Percentiles rank a stretch among this genome's conserved stretches.
Evolutionary conservation across 1,284 basidiomycete species (phyloP).

Genomic region (Cutaneotrichosporon sp.): DNA sequence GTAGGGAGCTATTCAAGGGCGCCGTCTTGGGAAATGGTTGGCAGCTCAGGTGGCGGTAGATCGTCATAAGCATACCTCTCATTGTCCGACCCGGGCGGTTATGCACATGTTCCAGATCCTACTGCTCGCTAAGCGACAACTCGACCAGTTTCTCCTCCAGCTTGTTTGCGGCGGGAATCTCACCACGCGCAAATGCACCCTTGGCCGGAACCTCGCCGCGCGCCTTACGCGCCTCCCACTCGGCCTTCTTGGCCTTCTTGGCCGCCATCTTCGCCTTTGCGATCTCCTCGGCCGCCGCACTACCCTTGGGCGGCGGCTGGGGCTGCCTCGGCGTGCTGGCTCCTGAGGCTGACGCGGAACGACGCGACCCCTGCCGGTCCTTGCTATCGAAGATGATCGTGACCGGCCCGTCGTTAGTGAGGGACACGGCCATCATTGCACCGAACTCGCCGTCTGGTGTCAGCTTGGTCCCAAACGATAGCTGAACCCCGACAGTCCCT

Average conservation of each 20-base stretch:
- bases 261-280: slow-evolving; percentile 23
- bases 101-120: neutral
- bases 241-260: slow-evolving; percentile 23
- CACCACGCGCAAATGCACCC: neutral
- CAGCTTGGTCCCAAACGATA: slow-evolving; percentile 7
- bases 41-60: no score
- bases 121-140: neutral
- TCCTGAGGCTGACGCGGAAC: slow-evolving; percentile 7
- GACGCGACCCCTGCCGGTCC: slow-evolving; percentile 17
- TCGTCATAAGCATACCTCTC: no score
- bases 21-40: no score
- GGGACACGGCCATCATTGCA: slow-evolving; percentile 85
- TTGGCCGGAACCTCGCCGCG: slow-evolving; percentile 11
- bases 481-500: neutral
- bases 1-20: no score
- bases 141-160: neutral
- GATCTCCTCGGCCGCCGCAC: slow-evolving; percentile 15
- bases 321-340: slow-evolving; percentile 16
- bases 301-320: slow-evolving; percentile 9
- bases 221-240: slow-evolving; percentile 19
- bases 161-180: neutral
- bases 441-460: slow-evolving; percentile 68
- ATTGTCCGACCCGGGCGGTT: no score
- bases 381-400: slow-evolving; percentile 69
- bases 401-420: slow-evolving; percentile 83